A percentile compares a stretch with the other conserved stretches of the same genome.
Conservation (phyloP, 2,329 filamentous ascomycete species). For the Ophiocordyceps unilateralis region DNA sequence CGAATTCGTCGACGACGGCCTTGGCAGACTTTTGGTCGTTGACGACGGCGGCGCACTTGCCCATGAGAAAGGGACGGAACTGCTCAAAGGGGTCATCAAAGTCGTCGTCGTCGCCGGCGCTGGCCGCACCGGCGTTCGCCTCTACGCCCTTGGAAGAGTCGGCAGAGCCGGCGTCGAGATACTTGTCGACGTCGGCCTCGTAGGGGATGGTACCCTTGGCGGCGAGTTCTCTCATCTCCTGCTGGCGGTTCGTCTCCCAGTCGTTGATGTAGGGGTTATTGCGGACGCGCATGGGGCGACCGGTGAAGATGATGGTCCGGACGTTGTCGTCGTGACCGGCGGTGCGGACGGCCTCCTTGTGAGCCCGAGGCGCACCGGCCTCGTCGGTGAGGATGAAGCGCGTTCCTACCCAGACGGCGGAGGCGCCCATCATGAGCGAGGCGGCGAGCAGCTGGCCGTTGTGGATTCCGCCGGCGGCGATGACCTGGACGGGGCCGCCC, state of each 20-base stretch:
- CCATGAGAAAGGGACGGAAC: slow-evolving; percentile 85
- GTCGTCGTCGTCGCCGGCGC: slow-evolving; percentile 47
- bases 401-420: slow-evolving; percentile 90
- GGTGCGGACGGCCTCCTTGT: slow-evolving; percentile 90
- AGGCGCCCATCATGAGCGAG: slow-evolving; percentile 80
- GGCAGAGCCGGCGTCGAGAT: slow-evolving; percentile 48
- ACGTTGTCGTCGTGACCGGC: slow-evolving; percentile 90
- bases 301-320: slow-evolving; percentile 96
- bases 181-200: slow-evolving; percentile 80
- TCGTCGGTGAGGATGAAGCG: slow-evolving; percentile 89
- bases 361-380: slow-evolving; percentile 79
- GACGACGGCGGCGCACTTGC: slow-evolving; percentile 85
- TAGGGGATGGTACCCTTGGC: slow-evolving; percentile 81
- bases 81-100: slow-evolving; percentile 84
- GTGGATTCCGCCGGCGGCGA: slow-evolving; percentile 87
- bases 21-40: slow-evolving; percentile 87
- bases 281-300: slow-evolving; percentile 81
- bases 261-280: slow-evolving; percentile 87
- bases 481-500: slow-evolving; percentile 71
- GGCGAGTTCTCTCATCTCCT: slow-evolving; percentile 87
- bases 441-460: slow-evolving; percentile 84
- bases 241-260: slow-evolving; percentile 84
- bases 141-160: slow-evolving; percentile 35
- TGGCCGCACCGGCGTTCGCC: slow-evolving; percentile 46
- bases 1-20: slow-evolving; percentile 86